Conservation (phyloP, 2,329 filamentous ascomycete genomes). For the Colletotrichum trifolii region DNA sequence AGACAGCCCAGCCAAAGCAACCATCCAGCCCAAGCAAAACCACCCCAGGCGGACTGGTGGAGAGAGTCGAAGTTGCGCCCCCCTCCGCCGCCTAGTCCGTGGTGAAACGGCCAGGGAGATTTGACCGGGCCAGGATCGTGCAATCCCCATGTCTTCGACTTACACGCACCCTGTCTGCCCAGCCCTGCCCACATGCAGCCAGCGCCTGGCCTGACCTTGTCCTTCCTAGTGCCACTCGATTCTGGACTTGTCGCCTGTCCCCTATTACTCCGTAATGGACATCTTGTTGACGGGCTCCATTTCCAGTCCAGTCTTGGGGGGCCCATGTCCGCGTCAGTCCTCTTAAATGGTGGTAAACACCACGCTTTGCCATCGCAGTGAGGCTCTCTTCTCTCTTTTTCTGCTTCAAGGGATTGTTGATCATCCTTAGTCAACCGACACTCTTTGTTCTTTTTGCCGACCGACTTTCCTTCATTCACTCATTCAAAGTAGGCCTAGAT, state of each 20-base stretch:
- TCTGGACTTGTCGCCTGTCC: no score
- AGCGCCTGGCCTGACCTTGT: no score
- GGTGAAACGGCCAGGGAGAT: conserved; percentile 36
- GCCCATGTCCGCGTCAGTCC: no score
- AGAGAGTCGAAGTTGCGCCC: conserved; percentile 31
- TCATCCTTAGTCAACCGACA: conserved; percentile 33
- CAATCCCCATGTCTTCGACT: conserved; percentile 9
- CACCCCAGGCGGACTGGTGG: conserved; percentile 26
- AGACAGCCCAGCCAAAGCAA: neutral
- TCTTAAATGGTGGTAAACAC: conserved; percentile 28
- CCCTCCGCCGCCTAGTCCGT: conserved; percentile 31
- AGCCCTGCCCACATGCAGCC: no score
- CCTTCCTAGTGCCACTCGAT: no score
- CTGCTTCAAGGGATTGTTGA: conserved; percentile 34
- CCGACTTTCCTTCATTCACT: conserved; percentile 16
- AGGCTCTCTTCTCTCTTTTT: conserved; percentile 18
- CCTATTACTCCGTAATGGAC: no score
- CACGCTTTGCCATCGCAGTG: neutral
- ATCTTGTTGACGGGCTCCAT: conserved; percentile 23
- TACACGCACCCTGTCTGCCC: conserved; percentile 5
- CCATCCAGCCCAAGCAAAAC: neutral
- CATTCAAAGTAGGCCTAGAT: conserved; percentile 17
- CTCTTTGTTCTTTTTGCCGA: conserved; percentile 21
- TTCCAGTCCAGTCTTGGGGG: neutral
- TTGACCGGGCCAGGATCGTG: conserved; percentile 30